Conservation (phyloP, 108 stramenopile species). For the Skeletonema grethae region DNA sequence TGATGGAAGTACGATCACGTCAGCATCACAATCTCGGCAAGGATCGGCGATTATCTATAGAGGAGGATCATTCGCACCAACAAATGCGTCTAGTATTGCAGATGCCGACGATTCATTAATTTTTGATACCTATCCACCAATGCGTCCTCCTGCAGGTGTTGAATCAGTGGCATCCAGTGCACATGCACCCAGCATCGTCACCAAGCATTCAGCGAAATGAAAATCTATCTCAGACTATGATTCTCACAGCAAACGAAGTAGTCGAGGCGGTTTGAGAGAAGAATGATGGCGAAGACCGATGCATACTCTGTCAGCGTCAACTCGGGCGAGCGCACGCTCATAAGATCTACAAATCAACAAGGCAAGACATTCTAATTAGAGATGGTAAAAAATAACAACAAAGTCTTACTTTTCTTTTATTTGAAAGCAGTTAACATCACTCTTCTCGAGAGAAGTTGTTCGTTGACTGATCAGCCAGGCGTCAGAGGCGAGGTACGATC, state of each 20-base stretch:
- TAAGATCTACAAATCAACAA: neutral
- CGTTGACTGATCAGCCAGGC: no score
- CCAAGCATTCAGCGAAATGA: neutral
- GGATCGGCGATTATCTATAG: neutral
- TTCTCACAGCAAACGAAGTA: neutral
- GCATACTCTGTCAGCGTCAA: neutral
- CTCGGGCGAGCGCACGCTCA: neutral
- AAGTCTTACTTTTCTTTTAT: no score
- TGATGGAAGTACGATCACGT: neutral
- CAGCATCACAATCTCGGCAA: neutral
- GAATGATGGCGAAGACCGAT: neutral
- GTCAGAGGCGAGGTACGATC: no score
- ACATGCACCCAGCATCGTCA: neutral
- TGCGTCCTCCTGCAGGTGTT: neutral
- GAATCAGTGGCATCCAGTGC: neutral
- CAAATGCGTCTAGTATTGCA: neutral
- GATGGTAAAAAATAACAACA: no score
- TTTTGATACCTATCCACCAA: neutral
- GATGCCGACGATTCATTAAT: neutral
- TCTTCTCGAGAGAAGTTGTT: no score
- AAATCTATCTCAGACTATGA: neutral
- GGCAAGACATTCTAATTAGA: neutral
- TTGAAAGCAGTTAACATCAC: no score
- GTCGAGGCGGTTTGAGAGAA: neutral
- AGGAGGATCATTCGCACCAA: neutral